These are phyloP conservation scores for Penicillium sp. DNA, from an alignment of 2,329 filamentous ascomycete genomes.

Conservation along the genomic window DNA sequence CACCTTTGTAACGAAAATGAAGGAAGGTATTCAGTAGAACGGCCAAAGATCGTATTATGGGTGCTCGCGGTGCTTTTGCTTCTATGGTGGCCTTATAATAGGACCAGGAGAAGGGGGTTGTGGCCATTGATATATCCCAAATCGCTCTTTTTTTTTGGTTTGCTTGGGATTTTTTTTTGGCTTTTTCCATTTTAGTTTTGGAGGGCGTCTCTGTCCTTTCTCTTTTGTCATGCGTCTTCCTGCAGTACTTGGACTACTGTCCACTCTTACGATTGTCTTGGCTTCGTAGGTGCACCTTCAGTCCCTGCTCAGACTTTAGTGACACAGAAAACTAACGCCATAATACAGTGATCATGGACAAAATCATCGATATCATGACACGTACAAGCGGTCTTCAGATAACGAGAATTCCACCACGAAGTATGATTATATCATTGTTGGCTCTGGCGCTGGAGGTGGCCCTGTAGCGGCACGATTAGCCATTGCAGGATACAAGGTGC, in stretches of 20 bases:
- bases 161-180: neutral
- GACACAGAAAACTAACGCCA: neutral
- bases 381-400: slow-evolving; percentile 8
- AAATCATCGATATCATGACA: slow-evolving; percentile 8
- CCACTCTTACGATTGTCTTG: slow-evolving; percentile 14
- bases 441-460: slow-evolving; percentile 60
- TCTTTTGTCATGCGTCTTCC: slow-evolving; percentile 12
- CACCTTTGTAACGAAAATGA: neutral
- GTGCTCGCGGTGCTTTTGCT: neutral
- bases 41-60: neutral
- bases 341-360: slow-evolving; percentile 8
- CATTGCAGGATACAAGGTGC: slow-evolving; percentile 58
- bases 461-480: slow-evolving; percentile 61
- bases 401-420: slow-evolving; percentile 5
- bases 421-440: slow-evolving; percentile 65
- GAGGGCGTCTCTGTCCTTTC: neutral
- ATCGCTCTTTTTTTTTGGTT: neutral
- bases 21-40: neutral
- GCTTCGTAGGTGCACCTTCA: slow-evolving; percentile 14
- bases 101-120: neutral
- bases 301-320: too few species aligned
- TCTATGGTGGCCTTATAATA: slow-evolving; percentile 3
- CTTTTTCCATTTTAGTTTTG: neutral
- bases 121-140: neutral
- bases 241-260: slow-evolving; percentile 12